These are phyloP conservation scores for Pharus latifolius DNA, from an alignment of 176 grass and related monocot species.

Conservation along the genomic window DNA sequence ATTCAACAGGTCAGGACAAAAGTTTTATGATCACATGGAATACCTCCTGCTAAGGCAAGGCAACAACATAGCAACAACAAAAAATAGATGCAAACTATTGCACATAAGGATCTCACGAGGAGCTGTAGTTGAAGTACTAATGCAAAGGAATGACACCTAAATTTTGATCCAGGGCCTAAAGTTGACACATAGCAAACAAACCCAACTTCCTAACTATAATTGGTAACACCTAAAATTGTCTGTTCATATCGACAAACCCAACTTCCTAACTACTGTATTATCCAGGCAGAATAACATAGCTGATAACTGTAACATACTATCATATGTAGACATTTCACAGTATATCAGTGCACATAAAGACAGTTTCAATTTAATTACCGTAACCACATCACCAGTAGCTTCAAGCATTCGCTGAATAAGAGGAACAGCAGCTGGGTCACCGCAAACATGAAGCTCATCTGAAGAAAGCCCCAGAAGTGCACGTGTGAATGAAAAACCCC, in stretches of 20 bases:
- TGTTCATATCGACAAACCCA: constrained; percentile 3
- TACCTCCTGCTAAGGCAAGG: neutral
- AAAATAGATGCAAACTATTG: neutral
- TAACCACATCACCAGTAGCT: constrained; percentile 75
- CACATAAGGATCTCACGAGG: neutral
- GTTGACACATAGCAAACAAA: neutral
- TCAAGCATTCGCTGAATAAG: constrained; percentile 86
- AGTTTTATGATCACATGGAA: neutral
- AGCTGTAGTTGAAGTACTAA: neutral
- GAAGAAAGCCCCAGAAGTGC: constrained; percentile 87
- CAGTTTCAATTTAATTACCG: constrained; percentile 40
- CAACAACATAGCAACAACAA: neutral
- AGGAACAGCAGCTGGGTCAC: constrained; percentile 88
- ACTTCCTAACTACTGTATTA: neutral
- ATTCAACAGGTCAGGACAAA: neutral
- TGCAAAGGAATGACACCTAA: neutral
- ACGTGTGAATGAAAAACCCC: constrained; percentile 88
- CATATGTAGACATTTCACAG: neutral
- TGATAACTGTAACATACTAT: constrained; percentile 11
- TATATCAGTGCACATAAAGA: neutral
- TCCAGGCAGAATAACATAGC: constrained; percentile 10
- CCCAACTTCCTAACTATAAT: constrained; percentile 9
- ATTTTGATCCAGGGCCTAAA: neutral
- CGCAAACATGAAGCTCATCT: constrained; percentile 96
- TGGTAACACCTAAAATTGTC: no score